Base-by-base conservation (phyloP, 1,284 basidiomycete species). In the Microbotryum intermedium region DNA sequence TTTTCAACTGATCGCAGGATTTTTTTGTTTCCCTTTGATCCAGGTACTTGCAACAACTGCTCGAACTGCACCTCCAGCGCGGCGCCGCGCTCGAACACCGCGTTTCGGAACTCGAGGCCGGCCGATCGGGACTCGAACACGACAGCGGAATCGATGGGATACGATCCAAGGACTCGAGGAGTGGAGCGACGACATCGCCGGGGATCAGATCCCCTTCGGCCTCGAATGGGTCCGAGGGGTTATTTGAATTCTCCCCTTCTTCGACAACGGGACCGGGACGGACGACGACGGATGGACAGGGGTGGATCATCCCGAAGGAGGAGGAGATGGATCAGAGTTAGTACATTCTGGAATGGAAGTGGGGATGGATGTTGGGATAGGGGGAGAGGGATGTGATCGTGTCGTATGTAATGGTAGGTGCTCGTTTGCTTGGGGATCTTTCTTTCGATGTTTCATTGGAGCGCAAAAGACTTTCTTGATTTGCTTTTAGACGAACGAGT, bases 21-120 rank as follows among this genome's bases (percentile, higher is more conserved):
- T 26, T 30, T 49, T 28, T 18, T 42, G 21, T 55, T 25, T 21
- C n/a, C 16, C 52, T 25, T 57, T 43, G 46, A 20, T 6, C 4
- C 69, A 83, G 83, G 61, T 89, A 89, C 73, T 80, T 90, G 6
- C 88, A 90, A 71, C 87, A 90, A 69, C 82, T 90, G 58, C 86
- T 90, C 13, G 81, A 81, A 10, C 83, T 83, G 0, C 88, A 90
- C 71, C 83, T 85, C 6, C 81, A 80, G 52, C 78, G 87, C 6
- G 88, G 87, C 72, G 76, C 84, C 48, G 86, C 88, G 69, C 79
- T 90, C 50, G 88, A 90, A 73, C 77, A 55, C 1, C 46, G 60
- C 29, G 58, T 69, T 25, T 42, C 55, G 13, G 46, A 57, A 18
- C 53, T 67, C 16, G 34, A 39, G 34, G 34, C 34, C 13, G 16